Base-by-base conservation (phyloP, 441 rosid species). In the Erysimum pusillum region DNA sequence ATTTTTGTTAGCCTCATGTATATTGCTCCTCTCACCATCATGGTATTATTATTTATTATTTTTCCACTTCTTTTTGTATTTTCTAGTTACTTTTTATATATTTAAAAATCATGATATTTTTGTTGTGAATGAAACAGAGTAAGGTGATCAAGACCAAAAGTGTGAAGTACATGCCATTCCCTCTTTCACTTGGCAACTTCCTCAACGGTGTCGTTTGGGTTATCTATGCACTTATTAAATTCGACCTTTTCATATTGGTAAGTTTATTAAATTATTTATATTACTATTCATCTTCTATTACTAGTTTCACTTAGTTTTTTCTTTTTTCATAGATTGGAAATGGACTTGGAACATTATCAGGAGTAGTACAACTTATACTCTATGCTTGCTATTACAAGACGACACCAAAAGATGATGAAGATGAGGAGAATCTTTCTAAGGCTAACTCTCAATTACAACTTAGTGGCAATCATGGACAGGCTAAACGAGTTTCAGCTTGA, bases 101-200 rank as follows among this genome's bases (percentile, higher is more conserved):
- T 22, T 22, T 3, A 6, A 15, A 44, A 49, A 13, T 22, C 42
- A 46, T 46, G 54, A 44, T 5, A 60, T 15, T 5, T 32, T 32
- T 52, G 38, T 67, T 76, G 53, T 60, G 63, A 56, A 22, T 63
- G 52, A 38, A 64, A 82, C 89, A 95, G 99, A 89, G 88, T 83
- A 71, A 87, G 79, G 98, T 92, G 84, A 88, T 91, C 17, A 77
- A 79, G 31, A 91, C 96, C 6, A 91, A 91, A 76, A 95, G 99
- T 71, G 99, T 95, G 73, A 94, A 87, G 83, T 95, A 85, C 61
- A 95, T 95, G 99, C 98, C 98, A n/a, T 84, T 93, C 62, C 86
- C 41, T 62, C 80, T 95, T 12, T 92, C 99, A 3, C 76, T 95
- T 18, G 91, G 87, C 66, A 82, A 91, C 18, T 86, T 91, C 8